A percentile compares a stretch with the other conserved stretches of the same genome.
Evolutionary conservation across 2,329 filamentous ascomycete genomes (phyloP).

Genomic region (Graphium sp.): DNA sequence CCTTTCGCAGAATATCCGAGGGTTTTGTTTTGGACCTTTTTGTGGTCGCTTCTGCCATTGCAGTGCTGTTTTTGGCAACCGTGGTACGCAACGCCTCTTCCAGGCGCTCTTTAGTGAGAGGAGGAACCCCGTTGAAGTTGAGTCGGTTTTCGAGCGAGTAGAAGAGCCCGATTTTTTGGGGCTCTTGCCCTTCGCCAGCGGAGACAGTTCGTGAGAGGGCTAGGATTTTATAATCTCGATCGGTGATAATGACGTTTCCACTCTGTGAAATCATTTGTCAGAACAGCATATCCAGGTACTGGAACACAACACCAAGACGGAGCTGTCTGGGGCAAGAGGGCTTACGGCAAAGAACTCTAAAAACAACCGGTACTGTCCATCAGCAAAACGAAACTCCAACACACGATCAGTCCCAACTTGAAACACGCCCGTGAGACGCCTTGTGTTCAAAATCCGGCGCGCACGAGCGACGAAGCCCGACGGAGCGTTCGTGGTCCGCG

Average conservation of each 20-base stretch:
- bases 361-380: slow-evolving; percentile 75
- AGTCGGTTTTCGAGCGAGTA: slow-evolving; percentile 74
- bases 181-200: slow-evolving; percentile 71
- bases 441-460: slow-evolving; percentile 75
- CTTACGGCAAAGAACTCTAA: slow-evolving; percentile 89
- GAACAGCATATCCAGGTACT: too few species aligned
- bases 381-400: slow-evolving; percentile 81
- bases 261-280: too few species aligned
- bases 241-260: slow-evolving; percentile 87
- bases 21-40: slow-evolving; percentile 62
- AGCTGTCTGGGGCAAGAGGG: too few species aligned
- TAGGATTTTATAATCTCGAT: slow-evolving; percentile 67
- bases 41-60: slow-evolving; percentile 17
- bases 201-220: slow-evolving; percentile 65
- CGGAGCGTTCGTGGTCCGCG: slow-evolving; percentile 71
- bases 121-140: slow-evolving; percentile 62
- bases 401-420: slow-evolving; percentile 91
- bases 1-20: slow-evolving; percentile 61
- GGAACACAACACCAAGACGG: too few species aligned
- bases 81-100: slow-evolving; percentile 50
- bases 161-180: slow-evolving; percentile 56
- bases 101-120: slow-evolving; percentile 58
- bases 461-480: slow-evolving; percentile 73
- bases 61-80: slow-evolving; percentile 37
- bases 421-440: slow-evolving; percentile 60